phyloP scores from a whole-genome alignment of 129 eudicot species.

The Flaveria trinervia region DNA sequence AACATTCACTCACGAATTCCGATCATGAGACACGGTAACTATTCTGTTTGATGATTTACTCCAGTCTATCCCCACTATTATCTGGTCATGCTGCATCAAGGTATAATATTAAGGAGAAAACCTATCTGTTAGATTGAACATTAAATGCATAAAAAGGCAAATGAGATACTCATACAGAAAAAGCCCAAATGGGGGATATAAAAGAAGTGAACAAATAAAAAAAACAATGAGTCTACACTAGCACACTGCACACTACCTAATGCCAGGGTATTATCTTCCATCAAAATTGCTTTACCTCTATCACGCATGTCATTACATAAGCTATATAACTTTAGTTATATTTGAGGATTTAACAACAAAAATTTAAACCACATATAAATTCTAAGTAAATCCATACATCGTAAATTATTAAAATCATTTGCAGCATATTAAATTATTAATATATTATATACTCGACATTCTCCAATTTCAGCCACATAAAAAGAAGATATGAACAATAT shows the following conservation, averaged over 20 bases:
- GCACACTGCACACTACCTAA: slow-evolving; percentile 1
- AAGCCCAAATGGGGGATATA: not conserved
- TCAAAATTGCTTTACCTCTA: slow-evolving; percentile 15
- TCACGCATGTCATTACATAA: slow-evolving; percentile 10
- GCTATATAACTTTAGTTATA: slow-evolving; percentile 1
- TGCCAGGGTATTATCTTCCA: slow-evolving; percentile 23
- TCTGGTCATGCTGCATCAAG: slow-evolving; percentile 87
- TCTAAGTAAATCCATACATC: slow-evolving; percentile 2
- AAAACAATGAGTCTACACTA: slow-evolving; percentile 11
- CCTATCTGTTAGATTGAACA: slow-evolving; percentile 1
- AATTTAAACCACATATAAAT: not conserved
- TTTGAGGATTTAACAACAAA: not conserved
- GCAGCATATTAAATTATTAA: not conserved
- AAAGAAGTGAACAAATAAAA: not conserved
- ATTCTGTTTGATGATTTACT: slow-evolving; percentile 78
- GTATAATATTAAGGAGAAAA: slow-evolving; percentile 23
- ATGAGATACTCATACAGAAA: not conserved
- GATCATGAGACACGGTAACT: slow-evolving; percentile 96
- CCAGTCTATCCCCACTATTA: slow-evolving; percentile 95
- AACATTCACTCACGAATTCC: slow-evolving; percentile 85
- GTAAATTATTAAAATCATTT: not conserved
- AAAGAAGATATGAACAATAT: not conserved
- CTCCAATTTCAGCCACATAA: slow-evolving; percentile 11
- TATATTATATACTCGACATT: not conserved
- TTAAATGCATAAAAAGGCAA: slow-evolving; percentile 13